A percentile compares a stretch with the other conserved stretches of the same genome.
Evolutionary conservation across 1,139 yeast species (phyloP).

Genomic region (Citeromyces siamensis): DNA sequence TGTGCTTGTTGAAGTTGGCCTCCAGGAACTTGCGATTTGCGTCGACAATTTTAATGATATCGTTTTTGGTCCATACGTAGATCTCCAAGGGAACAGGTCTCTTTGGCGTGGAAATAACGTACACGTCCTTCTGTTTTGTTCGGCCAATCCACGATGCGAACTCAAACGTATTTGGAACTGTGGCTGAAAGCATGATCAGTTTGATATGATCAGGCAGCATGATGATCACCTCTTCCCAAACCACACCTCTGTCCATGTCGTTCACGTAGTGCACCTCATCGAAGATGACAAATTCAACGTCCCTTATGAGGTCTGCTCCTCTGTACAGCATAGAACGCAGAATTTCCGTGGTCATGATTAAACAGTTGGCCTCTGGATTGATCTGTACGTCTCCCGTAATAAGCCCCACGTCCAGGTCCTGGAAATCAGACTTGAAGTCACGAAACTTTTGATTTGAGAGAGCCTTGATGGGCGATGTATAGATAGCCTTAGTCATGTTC

Average conservation of each 20-base stretch:
- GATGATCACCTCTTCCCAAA: conserved; percentile 98
- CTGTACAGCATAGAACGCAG: conserved; percentile 89
- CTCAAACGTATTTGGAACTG: conserved; percentile 95
- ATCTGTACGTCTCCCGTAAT: conserved; percentile 98
- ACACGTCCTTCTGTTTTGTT: too few species aligned
- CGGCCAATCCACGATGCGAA: conserved; percentile 98
- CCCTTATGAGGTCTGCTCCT: conserved; percentile 93
- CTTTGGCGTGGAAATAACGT: conserved; percentile 96
- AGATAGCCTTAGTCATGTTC: conserved; percentile 84
- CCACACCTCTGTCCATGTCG: conserved; percentile 96
- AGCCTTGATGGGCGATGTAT: conserved; percentile 91
- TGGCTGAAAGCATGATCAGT: conserved; percentile 80
- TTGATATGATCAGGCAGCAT: conserved; percentile 94
- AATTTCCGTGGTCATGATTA: conserved; percentile 97
- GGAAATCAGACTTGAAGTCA: conserved; percentile 75
- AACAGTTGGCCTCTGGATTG: conserved; percentile 92
- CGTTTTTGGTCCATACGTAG: conserved; percentile 93
- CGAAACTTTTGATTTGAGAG: conserved; percentile 89
- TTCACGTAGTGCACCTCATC: conserved; percentile 98
- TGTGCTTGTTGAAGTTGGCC: conserved; percentile 95
- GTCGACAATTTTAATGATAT: conserved; percentile 93
- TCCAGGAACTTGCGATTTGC: conserved; percentile 95
- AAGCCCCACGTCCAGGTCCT: conserved; percentile 85
- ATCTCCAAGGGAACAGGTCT: conserved; percentile 98
- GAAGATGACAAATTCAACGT: conserved; percentile 92